Evolutionary conservation across 164 flowering plant genomes (phyloP).

Genomic region (Saururus chinensis): DNA sequence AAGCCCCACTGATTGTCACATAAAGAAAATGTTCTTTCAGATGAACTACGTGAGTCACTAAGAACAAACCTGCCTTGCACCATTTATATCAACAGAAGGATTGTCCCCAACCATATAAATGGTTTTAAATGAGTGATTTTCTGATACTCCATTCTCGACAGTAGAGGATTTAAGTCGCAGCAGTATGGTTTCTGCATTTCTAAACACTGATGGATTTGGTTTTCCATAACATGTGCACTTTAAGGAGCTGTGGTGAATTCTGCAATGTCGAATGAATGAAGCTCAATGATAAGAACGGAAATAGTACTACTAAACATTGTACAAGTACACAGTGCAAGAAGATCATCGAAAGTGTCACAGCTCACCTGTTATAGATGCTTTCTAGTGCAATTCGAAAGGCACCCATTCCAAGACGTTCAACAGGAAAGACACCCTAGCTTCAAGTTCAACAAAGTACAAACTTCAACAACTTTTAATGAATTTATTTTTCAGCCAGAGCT

Average conservation of each 20-base stretch:
- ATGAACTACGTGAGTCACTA: background rate
- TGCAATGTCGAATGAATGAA: slow-evolving; percentile 19
- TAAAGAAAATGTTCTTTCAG: background rate
- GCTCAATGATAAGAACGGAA: background rate
- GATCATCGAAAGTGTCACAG: background rate
- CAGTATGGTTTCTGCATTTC: slow-evolving; percentile 57
- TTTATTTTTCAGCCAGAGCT: background rate
- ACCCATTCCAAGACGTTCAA: slow-evolving; percentile 92
- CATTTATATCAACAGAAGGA: slow-evolving; percentile 81
- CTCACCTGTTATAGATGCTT: slow-evolving; percentile 61
- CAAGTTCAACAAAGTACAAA: slow-evolving; percentile 1
- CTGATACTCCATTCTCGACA: slow-evolving; percentile 9
- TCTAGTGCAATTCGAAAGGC: slow-evolving; percentile 89
- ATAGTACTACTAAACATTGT: background rate
- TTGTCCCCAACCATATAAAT: slow-evolving; percentile 93
- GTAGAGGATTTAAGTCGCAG: slow-evolving; percentile 18
- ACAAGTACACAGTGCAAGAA: background rate
- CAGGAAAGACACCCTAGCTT: slow-evolving; percentile 64
- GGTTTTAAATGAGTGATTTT: slow-evolving; percentile 34
- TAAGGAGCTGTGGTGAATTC: slow-evolving; percentile 45
- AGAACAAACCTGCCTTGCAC: slow-evolving; percentile 63
- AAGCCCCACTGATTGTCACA: background rate
- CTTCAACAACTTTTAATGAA: background rate
- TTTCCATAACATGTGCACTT: slow-evolving; percentile 70
- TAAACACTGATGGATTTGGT: slow-evolving; percentile 75